A percentile compares a stretch with the other conserved stretches of the same genome.
phyloP scores from a whole-genome alignment of 176 grass and related monocot species.

The Thalia dealbata region DNA sequence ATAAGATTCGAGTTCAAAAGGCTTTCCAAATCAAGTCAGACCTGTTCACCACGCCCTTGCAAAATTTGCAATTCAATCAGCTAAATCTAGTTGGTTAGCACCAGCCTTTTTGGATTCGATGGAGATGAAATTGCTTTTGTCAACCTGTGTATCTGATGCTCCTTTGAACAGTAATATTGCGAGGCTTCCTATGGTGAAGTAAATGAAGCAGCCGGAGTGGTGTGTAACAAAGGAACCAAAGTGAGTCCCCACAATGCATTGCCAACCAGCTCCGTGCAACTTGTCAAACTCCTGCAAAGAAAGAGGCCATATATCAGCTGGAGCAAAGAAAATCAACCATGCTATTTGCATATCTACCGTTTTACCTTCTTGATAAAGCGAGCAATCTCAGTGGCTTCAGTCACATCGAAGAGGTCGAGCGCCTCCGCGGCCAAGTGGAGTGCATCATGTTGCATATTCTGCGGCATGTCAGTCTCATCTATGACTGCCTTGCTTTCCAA shows the following conservation, averaged over 20 bases:
- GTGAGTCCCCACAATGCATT: slow-evolving; percentile 74
- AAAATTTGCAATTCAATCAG: no score
- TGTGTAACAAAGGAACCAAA: slow-evolving; percentile 74
- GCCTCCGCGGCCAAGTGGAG: slow-evolving; percentile 43
- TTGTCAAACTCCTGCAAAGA: slow-evolving; percentile 61
- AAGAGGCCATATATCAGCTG: not conserved
- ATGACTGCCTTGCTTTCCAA: slow-evolving; percentile 52
- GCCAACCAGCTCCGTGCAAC: slow-evolving; percentile 60
- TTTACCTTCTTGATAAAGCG: slow-evolving; percentile 54
- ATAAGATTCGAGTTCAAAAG: no score
- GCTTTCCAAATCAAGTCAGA: no score
- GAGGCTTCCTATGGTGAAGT: slow-evolving; percentile 55
- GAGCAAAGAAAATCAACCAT: not conserved
- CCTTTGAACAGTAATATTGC: slow-evolving; percentile 47
- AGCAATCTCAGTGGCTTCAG: slow-evolving; percentile 36
- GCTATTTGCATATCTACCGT: no score
- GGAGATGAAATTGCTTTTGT: not conserved
- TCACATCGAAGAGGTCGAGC: slow-evolving; percentile 37
- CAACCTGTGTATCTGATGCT: not conserved
- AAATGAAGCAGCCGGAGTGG: slow-evolving; percentile 60
- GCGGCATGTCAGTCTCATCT: slow-evolving; percentile 42
- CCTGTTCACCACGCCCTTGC: no score
- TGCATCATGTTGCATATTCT: slow-evolving; percentile 34
- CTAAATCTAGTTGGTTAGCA: not conserved
- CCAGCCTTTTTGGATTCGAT: not conserved